Evolutionary conservation across 1,284 basidiomycete species (phyloP), one percentile per base, ranked within the genome.

Genomic region (Phellopilus nigrolimitatus): DNA sequence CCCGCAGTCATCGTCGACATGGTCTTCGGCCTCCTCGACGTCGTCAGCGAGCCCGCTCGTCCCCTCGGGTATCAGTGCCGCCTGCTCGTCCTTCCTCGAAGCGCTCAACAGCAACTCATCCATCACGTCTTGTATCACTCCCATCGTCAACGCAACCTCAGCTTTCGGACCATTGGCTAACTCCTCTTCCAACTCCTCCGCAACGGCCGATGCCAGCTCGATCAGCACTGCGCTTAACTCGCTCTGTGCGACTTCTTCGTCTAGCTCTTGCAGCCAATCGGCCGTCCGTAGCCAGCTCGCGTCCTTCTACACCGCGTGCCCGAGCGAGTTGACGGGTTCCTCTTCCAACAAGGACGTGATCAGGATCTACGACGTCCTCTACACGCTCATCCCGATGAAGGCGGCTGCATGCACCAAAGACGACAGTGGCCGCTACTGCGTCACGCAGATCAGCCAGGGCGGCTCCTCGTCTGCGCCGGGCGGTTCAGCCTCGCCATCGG

Each of bases 361-460:
- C 61, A 61, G 67, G 33, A 68, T 78, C 3, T 97, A 95, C 70
- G 93, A 95, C 64, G 71, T 80, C 39, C 71, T 95, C 39, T 97
- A 91, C 72, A 60, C 76, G 55, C 58, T 92, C 47, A 60, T 66
- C 4, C 91, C 92, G 3, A 64, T 94, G 61, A 70, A 71, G 59
- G 59, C 63, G 12, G 83, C 90, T 31, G 63, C 91, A 40, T 95
- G 93, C 70, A 61, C 84, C 44, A 86, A 86, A 73, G 80, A 87
- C 61, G 79, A 82, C 59, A 74, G 64, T 56, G 84, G 80, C 40
- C 64, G 68, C 12, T 95, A 79, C 70, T 95, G 92, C 63, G 78
- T 78, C 37, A 63, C 70, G 30, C 58, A 75, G 49, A 67, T 72
- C 46, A 63, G 70, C 31, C 63, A 62, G 41, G 53, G 62, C 30